Percentiles rank a stretch among this genome's conserved stretches.
Evolutionary conservation across 805 yeast species (phyloP).

Genomic region (Clavispora fructus): DNA sequence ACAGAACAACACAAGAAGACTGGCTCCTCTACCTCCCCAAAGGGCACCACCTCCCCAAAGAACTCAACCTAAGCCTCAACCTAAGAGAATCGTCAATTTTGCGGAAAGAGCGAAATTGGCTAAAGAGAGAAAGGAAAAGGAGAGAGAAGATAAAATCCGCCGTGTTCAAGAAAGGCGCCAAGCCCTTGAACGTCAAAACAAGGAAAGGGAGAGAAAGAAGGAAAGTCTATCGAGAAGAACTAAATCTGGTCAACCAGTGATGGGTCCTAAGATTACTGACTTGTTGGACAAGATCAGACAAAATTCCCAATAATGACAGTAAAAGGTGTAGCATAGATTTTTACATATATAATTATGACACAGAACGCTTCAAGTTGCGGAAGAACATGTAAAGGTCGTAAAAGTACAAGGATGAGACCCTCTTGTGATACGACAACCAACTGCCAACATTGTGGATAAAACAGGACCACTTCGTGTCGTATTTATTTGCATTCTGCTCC

Average conservation of each 20-base stretch:
- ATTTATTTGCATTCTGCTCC: conserved; percentile 28
- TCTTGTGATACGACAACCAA: conserved; percentile 32
- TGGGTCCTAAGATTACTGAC: conserved; percentile 83
- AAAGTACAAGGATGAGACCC: conserved; percentile 26
- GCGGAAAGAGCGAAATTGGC: conserved; percentile 43
- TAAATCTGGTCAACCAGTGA: conserved; percentile 75
- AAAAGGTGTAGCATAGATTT: neutral
- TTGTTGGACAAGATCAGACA: conserved; percentile 70
- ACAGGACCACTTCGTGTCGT: conserved; percentile 18
- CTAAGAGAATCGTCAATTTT: conserved; percentile 23
- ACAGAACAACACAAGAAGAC: conserved; percentile 18
- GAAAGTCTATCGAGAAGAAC: conserved; percentile 46
- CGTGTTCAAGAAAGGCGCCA: conserved; percentile 34
- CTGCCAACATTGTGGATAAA: conserved; percentile 12
- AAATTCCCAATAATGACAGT: conserved; percentile 21
- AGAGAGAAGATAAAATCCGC: conserved; percentile 34
- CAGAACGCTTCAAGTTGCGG: conserved; percentile 4
- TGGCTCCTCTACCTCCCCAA: conserved; percentile 18
- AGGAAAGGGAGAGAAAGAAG: conserved; percentile 41
- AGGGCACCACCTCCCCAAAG: conserved; percentile 1
- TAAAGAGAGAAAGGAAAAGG: conserved; percentile 42
- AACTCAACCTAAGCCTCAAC: neutral
- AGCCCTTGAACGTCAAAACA: conserved; percentile 30
- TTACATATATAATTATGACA: neutral
- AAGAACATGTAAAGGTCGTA: conserved; percentile 29